These are phyloP conservation scores for Lanmaoa rubissima DNA, from an alignment of 768 basidiomycete genomes.

Conservation along the genomic window DNA sequence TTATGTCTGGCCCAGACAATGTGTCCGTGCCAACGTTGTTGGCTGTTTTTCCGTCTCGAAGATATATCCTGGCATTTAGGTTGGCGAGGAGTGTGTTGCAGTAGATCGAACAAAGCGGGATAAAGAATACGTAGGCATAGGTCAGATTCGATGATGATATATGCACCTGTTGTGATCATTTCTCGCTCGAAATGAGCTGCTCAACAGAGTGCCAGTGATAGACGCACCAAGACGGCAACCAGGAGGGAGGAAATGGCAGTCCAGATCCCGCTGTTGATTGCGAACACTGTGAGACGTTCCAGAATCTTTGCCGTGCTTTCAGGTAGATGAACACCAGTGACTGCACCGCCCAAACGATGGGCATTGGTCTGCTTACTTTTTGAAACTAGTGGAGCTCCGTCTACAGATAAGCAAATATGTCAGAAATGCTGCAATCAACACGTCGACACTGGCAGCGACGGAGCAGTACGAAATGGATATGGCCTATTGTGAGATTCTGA, in stretches of 20 bases:
- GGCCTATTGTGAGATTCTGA: background rate
- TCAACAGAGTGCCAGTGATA: background rate
- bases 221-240: background rate
- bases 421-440: background rate
- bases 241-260: background rate
- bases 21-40: background rate
- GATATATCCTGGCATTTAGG: background rate
- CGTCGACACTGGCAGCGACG: background rate
- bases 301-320: background rate
- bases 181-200: background rate
- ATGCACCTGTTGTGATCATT: background rate
- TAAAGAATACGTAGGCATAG: background rate
- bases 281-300: background rate
- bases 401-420: background rate
- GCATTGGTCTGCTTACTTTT: background rate
- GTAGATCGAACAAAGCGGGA: background rate
- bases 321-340: background rate
- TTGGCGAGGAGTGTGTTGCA: background rate
- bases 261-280: background rate
- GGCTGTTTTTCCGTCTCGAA: background rate
- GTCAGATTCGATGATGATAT: background rate
- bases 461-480: background rate
- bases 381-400: background rate
- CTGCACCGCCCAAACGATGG: background rate
- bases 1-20: background rate